Base-by-base conservation (phyloP, 2,329 filamentous ascomycete species). In the Penicillium sp. region DNA sequence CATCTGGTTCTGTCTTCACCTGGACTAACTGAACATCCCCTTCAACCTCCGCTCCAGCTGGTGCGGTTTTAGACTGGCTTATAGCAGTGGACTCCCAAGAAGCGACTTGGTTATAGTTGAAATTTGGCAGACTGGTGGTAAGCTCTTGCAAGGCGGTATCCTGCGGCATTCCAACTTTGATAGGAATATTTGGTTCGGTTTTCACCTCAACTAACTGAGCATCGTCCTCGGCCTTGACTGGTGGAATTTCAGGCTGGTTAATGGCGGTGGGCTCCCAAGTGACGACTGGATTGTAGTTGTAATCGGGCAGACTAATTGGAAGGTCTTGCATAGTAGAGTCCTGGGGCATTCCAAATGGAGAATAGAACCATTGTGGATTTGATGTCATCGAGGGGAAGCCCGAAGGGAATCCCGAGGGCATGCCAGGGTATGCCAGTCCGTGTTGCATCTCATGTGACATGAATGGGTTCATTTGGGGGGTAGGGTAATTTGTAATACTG, bases 161-260 rank as follows among this genome's bases (percentile, higher is more conserved):
- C 13, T 33, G 31, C 31, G 31, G 14, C 31, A 33, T 33, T 14
- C 14, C 31, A 42, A 22, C 4, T 42, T 42, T 42, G 19, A 42
- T 13, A 6, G n/a, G 3, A 21, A 42, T 6, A 14, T 22, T 7
- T 14, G 9, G 19, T 22, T 42, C 39, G 3, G 1, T 21, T 9
- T 42, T 22, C 5, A 42, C 19, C 10, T 42, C 19, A 14, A 42
- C 19, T 6, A 39, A 8, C 10, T 55, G 45, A 11, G n/a, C 10
- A 10, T 59, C 49, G 2, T 61, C 42, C 16, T 59, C 46, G 22
- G 49, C 35, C 21, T 51, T 49, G 5, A 49, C 21, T 7, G 31
- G 21, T 27, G 26, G 10, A 4, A 21, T 7, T 19, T 22, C n/a
- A 22, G 46, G 19, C 19, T 48, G n/a, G 16, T 13, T 16, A 10